Percentiles rank a stretch among this genome's conserved stretches.
These are phyloP conservation scores for Alternaria tenuissima DNA, from an alignment of 2,329 filamentous ascomycete genomes.

Conservation along the genomic window DNA sequence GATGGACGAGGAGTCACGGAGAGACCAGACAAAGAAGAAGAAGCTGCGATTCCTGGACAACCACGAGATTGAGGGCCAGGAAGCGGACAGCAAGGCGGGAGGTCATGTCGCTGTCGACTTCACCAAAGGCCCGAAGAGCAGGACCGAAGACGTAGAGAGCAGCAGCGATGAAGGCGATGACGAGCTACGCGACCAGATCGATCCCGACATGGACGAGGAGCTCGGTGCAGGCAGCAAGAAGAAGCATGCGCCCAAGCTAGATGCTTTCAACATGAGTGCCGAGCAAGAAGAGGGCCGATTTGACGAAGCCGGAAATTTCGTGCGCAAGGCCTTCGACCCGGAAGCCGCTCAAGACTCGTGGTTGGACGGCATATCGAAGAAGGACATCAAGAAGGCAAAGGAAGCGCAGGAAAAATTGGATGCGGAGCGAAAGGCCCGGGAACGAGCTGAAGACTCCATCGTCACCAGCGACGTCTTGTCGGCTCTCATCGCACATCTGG, in stretches of 20 bases:
- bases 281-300: slow-evolving; percentile 95
- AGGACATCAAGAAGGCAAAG: slow-evolving; percentile 87
- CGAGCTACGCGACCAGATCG: slow-evolving; percentile 72
- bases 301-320: slow-evolving; percentile 88
- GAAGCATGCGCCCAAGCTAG: slow-evolving; percentile 89
- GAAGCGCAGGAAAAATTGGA: slow-evolving; percentile 88
- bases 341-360: slow-evolving; percentile 91
- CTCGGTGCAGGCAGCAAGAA: slow-evolving; percentile 90
- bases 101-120: slow-evolving; percentile 71
- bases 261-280: slow-evolving; percentile 91
- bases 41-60: slow-evolving; percentile 67
- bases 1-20: slow-evolving; percentile 61
- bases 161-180: slow-evolving; percentile 67
- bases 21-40: slow-evolving; percentile 68
- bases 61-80: slow-evolving; percentile 80
- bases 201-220: slow-evolving; percentile 76
- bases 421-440: slow-evolving; percentile 74
- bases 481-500: slow-evolving; percentile 74
- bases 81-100: slow-evolving; percentile 74
- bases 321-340: slow-evolving; percentile 86
- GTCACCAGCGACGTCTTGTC: slow-evolving; percentile 77
- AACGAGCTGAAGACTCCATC: slow-evolving; percentile 76
- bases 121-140: slow-evolving; percentile 42
- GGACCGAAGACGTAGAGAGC: slow-evolving; percentile 70
- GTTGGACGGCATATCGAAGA: slow-evolving; percentile 91